Conservation (phyloP, 2,329 filamentous ascomycete genomes). For the Ascochyta viciae-villosae region DNA sequence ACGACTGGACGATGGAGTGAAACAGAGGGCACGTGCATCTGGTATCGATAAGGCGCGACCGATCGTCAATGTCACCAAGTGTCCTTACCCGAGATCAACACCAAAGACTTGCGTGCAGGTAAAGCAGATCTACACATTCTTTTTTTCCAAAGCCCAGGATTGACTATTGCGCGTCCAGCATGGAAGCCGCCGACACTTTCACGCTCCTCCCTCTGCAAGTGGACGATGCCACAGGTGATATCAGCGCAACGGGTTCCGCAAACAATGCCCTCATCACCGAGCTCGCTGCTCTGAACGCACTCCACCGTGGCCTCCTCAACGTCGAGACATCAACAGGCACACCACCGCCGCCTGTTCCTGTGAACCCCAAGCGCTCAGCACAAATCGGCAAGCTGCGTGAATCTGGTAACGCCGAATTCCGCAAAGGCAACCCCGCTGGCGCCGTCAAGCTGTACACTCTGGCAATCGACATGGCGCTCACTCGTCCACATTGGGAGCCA, state of each 20-base stretch:
- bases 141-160: not conserved
- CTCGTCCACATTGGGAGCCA: slow-evolving; percentile 87
- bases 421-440: slow-evolving; percentile 76
- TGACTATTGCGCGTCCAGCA: slow-evolving; percentile 17
- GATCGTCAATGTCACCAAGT: slow-evolving; percentile 16
- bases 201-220: slow-evolving; percentile 81
- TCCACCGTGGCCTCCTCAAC: slow-evolving; percentile 76
- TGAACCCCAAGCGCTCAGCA: slow-evolving; percentile 90
- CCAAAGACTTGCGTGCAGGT: not conserved
- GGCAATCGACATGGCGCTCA: slow-evolving; percentile 88
- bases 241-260: slow-evolving; percentile 59
- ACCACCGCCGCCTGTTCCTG: slow-evolving; percentile 85
- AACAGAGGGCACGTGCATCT: not conserved
- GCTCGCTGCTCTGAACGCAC: slow-evolving; percentile 75
- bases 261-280: slow-evolving; percentile 49
- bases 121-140: not conserved
- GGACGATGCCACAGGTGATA: slow-evolving; percentile 80
- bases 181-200: slow-evolving; percentile 68
- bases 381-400: slow-evolving; percentile 92
- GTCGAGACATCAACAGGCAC: slow-evolving; percentile 69
- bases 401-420: slow-evolving; percentile 80
- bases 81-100: slow-evolving; percentile 15
- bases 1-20: not conserved
- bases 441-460: slow-evolving; percentile 82
- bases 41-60: slow-evolving; percentile 13